Evolutionary conservation across 192 early-diverging fungal species (phyloP), one percentile per base, ranked within the genome.

Genomic region (Backusella circina): DNA sequence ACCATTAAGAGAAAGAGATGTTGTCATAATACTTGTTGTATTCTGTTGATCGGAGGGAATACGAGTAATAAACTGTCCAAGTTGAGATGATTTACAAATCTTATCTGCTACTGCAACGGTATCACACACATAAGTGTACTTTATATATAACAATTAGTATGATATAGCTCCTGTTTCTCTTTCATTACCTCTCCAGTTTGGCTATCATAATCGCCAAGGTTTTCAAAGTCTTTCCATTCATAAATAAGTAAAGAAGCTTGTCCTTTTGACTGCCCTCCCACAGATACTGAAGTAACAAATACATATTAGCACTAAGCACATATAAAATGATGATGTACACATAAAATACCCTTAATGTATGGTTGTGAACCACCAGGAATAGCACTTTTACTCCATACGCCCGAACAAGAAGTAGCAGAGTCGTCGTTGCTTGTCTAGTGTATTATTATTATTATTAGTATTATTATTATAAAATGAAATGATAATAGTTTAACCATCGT

Each of bases 61-160:
- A 71, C 86, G 82, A 37, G 91, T 80, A 47, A 94, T 81, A 21
- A 89, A 88, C 5, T 88, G 79, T 65, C 89, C 89, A 7, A 80
- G 39, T 26, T 90, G 77, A 9, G 73, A 70, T 6, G 88, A 75
- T 0, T 77, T 80, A 71, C 92, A 93, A 31, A 91, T 70, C 4
- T 81, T 78, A 67, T 87, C 84, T 3, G 78, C 66, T 12, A 91
- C 80, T 5, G 91, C 88, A 4, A 79, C 70, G 64, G 83, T 72
- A 76, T 87, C 86, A 67, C 92, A 93, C 12, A 91, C 80, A 61
- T 84, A 88, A 28, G 68, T 33, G 32, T 28, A 31, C 38, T 47
- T 4, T n/a, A 21, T n/a, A 21, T n/a, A 9, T 68, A 54, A 12
- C 41, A 5, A 23, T 50, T 72, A 23, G 18, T 2, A 26, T 44